These are phyloP conservation scores for Septoria linicola DNA, from an alignment of 2,329 filamentous ascomycete genomes.

Conservation along the genomic window DNA sequence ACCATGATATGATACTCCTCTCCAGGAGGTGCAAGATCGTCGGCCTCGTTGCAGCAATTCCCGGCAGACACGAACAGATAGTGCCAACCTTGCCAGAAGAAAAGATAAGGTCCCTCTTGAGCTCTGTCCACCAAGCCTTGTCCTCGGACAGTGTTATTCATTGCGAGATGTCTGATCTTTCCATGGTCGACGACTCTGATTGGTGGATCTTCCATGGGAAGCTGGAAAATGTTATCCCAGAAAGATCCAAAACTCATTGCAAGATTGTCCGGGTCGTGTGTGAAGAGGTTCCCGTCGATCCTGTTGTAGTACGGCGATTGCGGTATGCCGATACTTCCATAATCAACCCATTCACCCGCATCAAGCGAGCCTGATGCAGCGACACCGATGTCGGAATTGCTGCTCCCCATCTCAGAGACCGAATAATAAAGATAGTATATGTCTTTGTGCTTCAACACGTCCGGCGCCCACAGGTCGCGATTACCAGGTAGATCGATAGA, in stretches of 20 bases:
- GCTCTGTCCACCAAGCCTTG: slow-evolving; percentile 43
- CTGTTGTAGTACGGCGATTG: slow-evolving; percentile 44
- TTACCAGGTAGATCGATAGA: slow-evolving; percentile 50
- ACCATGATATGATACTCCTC: slow-evolving; percentile 64
- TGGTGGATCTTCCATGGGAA: slow-evolving; percentile 44
- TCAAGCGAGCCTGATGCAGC: slow-evolving; percentile 52
- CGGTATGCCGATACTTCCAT: slow-evolving; percentile 58
- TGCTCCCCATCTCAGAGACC: slow-evolving; percentile 60
- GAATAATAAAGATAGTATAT: slow-evolving; percentile 65
- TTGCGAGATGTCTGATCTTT: slow-evolving; percentile 51
- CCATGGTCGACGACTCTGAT: slow-evolving; percentile 30
- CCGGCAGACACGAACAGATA: slow-evolving; percentile 53
- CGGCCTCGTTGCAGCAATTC: slow-evolving; percentile 39
- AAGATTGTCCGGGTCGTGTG: slow-evolving; percentile 9
- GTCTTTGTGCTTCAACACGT: slow-evolving; percentile 56
- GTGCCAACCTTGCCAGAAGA: slow-evolving; percentile 57
- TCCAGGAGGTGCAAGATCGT: slow-evolving; percentile 44
- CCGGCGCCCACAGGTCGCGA: slow-evolving; percentile 56
- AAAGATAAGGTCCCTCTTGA: slow-evolving; percentile 58
- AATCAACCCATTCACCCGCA: slow-evolving; percentile 60
- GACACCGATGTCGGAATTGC: slow-evolving; percentile 62
- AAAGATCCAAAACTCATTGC: slow-evolving; percentile 60
- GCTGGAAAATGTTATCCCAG: slow-evolving; percentile 65
- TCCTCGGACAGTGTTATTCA: slow-evolving; percentile 48
- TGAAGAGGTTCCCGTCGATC: slow-evolving; percentile 48